These are phyloP conservation scores for Epithele typhae DNA, from an alignment of 768 basidiomycete genomes.

Conservation along the genomic window DNA sequence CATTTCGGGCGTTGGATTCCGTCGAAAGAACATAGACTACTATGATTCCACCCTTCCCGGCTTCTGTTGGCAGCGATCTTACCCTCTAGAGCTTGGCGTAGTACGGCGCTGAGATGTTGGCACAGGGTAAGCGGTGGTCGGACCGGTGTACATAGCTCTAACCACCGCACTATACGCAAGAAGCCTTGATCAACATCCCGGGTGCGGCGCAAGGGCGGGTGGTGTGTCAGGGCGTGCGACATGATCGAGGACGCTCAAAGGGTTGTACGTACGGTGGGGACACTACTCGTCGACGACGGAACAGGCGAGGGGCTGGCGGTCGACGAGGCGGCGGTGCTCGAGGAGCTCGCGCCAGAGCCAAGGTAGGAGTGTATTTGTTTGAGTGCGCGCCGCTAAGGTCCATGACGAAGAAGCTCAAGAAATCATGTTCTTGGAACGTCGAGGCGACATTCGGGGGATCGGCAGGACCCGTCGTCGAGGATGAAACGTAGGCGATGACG, in stretches of 20 bases:
- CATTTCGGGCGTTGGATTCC: too few relatives aligned
- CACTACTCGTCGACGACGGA: conserved; percentile 7
- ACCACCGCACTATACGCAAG: conserved; percentile 16
- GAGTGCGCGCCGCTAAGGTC: conserved; percentile 22
- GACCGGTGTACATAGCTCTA: conserved; percentile 18
- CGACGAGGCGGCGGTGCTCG: conserved; percentile 4
- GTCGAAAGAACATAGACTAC: too few relatives aligned
- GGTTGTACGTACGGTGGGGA: background rate
- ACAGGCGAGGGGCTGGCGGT: conserved; percentile 2
- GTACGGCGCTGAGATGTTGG: conserved; percentile 22
- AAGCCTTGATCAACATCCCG: background rate
- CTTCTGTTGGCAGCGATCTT: too few relatives aligned
- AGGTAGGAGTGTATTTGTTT: conserved; percentile 19
- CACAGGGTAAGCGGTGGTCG: conserved; percentile 17
- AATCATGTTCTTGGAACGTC: conserved; percentile 25
- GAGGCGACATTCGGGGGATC: conserved; percentile 25
- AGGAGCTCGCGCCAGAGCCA: conserved; percentile 6
- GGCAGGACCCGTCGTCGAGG: conserved; percentile 17
- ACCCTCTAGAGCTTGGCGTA: conserved; percentile 21
- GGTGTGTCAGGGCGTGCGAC: background rate
- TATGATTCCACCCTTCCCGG: too few relatives aligned
- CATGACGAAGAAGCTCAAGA: conserved; percentile 26
- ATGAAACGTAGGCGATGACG: conserved; percentile 24
- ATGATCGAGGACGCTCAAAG: too few relatives aligned
- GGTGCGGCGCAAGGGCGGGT: background rate